Evolutionary conservation across 129 eudicot species (phyloP).

Genomic region (Pittosporum tobira): DNA sequence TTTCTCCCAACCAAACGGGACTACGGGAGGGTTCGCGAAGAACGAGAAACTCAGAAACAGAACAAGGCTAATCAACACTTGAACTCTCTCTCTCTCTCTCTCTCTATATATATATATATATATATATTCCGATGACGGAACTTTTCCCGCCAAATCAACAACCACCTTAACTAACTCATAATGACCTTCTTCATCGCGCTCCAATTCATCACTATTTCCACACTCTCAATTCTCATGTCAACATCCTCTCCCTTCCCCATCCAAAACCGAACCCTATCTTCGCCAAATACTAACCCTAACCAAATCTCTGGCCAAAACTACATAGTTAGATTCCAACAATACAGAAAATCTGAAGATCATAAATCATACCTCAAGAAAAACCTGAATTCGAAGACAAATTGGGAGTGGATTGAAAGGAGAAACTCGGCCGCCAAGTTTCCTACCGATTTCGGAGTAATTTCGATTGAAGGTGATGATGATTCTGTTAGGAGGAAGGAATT

Average conservation of each 20-base stretch:
- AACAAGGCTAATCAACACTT: no score
- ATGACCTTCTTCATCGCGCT: constrained; percentile 15
- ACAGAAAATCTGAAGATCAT: constrained; percentile 49
- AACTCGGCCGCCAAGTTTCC: constrained; percentile 71
- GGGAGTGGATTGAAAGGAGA: constrained; percentile 71
- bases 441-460: constrained; percentile 77
- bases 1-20: no score
- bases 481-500: constrained; percentile 9
- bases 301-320: constrained; percentile 26
- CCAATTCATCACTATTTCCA: constrained; percentile 22
- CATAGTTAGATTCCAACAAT: constrained; percentile 60
- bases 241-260: constrained; percentile 10
- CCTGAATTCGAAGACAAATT: constrained; percentile 28
- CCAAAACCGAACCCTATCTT: constrained; percentile 42
- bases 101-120: no score
- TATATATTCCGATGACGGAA: constrained; percentile 22
- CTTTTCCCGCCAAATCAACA: constrained; percentile 28
- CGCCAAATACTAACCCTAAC: constrained; percentile 13
- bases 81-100: no score
- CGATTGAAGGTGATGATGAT: constrained; percentile 33
- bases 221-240: constrained; percentile 30
- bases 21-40: no score
- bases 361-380: constrained; percentile 37
- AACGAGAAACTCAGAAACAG: no score
- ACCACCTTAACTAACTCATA: background rate